phyloP scores from a whole-genome alignment of 441 rosid species.

The Syzygium malaccense region DNA sequence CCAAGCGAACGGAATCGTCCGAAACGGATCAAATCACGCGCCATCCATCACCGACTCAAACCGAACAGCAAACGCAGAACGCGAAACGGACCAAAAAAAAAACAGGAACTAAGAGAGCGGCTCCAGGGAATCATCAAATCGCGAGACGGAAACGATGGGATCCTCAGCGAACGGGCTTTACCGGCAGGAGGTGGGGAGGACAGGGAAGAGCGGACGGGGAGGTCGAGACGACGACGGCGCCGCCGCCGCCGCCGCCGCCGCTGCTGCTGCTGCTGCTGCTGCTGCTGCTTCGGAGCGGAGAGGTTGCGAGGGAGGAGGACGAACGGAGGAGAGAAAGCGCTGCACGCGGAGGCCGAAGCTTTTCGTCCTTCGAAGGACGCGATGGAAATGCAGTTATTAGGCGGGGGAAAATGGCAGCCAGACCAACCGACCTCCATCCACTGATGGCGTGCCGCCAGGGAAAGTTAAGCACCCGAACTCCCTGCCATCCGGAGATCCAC shows the following conservation, averaged over 20 bases:
- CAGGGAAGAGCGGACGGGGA: not conserved
- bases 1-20: not conserved
- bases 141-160: not conserved
- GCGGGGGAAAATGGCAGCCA: not conserved
- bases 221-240: not conserved
- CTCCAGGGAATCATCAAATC: not conserved
- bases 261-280: too few relatives aligned
- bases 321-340: accelerated
- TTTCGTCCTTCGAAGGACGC: too few relatives aligned
- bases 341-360: not conserved
- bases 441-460: not conserved
- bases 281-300: not conserved
- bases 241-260: not conserved
- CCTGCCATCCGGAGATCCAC: not conserved
- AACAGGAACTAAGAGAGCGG: not conserved
- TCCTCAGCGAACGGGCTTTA: not conserved
- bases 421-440: not conserved
- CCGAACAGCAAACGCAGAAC: not conserved
- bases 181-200: not conserved
- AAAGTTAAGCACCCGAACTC: not conserved
- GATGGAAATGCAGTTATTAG: too few relatives aligned
- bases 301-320: not conserved
- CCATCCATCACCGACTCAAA: not conserved
- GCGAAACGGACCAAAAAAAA: not conserved
- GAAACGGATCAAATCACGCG: not conserved